Evolutionary conservation across 805 yeast species (phyloP), one percentile per base, ranked within the genome.

Genomic region (Alloascoidea africana): DNA sequence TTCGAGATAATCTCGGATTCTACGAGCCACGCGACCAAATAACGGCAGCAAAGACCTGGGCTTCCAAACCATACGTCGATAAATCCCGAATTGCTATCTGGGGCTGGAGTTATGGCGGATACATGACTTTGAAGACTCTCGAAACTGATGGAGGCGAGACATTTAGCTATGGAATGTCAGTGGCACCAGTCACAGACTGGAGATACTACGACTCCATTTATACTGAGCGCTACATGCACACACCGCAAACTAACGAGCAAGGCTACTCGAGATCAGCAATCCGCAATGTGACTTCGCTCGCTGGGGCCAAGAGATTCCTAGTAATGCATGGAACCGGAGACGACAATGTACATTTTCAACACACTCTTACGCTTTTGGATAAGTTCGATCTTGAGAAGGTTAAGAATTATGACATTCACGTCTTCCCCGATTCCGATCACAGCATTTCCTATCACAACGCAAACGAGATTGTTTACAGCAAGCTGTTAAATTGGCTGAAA

Each of bases 71-170:
- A 2, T 89, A 78, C 49, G 79, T 91, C 33, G 82, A 87, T 52
- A 55, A 61, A 16, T 60, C 66, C 3, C 68, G 72, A 42, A 75
- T 84, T 11, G 93, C 94, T 0, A 72, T 89, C 39, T 91, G 96
- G 89, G 98, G 98, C 4, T 91, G 98, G 98, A 81, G 94, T 16
- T 91, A 89, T 53, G 98, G 98, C 36, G 98, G 97, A 0, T 91
- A 74, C 53, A 70, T 85, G 66, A 85, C 98, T 0, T 66, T 91
- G 48, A 91, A 87, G 58, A 81, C 94, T 0, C 60, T 91, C 35
- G 97, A 91, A 56, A 65, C 66, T 16, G 97, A 91, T 56, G 66
- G 65, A 2, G 84, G 85, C 14, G 60, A 71, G 27, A 71, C 75
- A 13, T 87, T 91, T 65, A 72, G 71, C 41, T 91, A 76, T 54